A percentile compares a stretch with the other conserved stretches of the same genome.
phyloP scores from a whole-genome alignment of 2,329 filamentous ascomycete species.

The Trichoderma asperellum region DNA sequence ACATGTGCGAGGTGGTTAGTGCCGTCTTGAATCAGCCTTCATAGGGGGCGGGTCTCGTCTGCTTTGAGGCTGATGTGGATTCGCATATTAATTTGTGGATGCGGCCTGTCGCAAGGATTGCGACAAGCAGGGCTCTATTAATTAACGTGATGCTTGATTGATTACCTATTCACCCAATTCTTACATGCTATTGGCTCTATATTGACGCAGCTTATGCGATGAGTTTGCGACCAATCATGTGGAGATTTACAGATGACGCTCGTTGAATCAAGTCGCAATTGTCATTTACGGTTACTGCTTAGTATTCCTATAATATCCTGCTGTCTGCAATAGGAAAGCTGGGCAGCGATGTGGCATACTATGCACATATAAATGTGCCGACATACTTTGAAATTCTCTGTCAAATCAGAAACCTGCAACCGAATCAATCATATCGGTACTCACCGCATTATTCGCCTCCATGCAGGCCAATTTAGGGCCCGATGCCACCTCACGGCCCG shows the following conservation, averaged over 20 bases:
- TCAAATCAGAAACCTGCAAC: neutral
- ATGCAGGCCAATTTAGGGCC: neutral
- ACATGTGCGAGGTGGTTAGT: neutral
- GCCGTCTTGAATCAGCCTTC: conserved; percentile 7
- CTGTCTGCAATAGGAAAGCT: neutral
- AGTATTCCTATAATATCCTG: neutral
- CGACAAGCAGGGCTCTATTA: neutral
- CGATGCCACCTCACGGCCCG: neutral
- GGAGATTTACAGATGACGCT: neutral
- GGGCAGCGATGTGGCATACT: too few relatives aligned
- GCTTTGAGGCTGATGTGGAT: neutral
- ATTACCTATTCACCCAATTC: neutral
- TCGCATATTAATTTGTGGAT: conserved; percentile 10
- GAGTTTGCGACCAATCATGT: neutral
- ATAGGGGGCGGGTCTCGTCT: conserved; percentile 10
- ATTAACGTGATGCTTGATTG: neutral
- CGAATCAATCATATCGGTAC: neutral
- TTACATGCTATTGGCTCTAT: neutral
- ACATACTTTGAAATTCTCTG: neutral
- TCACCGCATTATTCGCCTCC: neutral
- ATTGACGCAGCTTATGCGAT: neutral
- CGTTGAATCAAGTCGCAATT: neutral
- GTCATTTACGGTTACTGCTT: neutral
- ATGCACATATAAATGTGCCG: neutral
- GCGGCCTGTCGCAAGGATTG: neutral